Base-by-base conservation (phyloP, 2,329 filamentous ascomycete species). In the Fusarium buxicola region DNA sequence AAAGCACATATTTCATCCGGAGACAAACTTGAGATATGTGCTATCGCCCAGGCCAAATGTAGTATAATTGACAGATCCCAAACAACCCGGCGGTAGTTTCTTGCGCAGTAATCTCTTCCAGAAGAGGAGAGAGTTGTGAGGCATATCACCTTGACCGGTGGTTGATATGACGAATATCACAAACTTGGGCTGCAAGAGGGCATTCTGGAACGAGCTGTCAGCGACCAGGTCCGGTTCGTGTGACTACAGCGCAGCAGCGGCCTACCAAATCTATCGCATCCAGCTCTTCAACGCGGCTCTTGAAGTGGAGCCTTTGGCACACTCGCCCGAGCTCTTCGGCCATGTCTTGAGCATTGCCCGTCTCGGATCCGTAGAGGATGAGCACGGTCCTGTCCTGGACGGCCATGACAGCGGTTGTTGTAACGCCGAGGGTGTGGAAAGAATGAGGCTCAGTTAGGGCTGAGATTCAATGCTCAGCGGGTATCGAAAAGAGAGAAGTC, bases 21-120 rank as follows among this genome's bases (percentile, higher is more conserved):
- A 13, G 44, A 73, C 84, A 65, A 81, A 95, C 89, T 96, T 94
- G 53, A 90, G 84, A 81, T 99, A 99, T 2, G 94, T 96, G 72
- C 91, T 97, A 76, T 99, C 95, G 1, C 95, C 95, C 1, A 98
- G 83, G 1, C 95, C 95, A 80, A 98, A 97, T 0, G 89, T 91
- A 4, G 92, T 89, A 76, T 96, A 98, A 2, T 81, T 83, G 60
- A 96, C 79, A 30, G 84, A 82, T 32, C 80, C 73, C 34, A 99
- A 80, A 69, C 89, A 94, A 13, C 84, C 86, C 4, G 88, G 82
- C 11, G 89, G 86, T 25, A 99, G 83, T 68, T 87, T 92, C 75
- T 91, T 93, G 66, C 92, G 85, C 15, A 96, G 81, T 32, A 99
- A 82, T 58, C 87, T 90, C 73, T 86, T 92, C 95, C 95, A 99